Evolutionary conservation across 805 yeast species (phyloP).

Genomic region (Metschnikowia sp.): DNA sequence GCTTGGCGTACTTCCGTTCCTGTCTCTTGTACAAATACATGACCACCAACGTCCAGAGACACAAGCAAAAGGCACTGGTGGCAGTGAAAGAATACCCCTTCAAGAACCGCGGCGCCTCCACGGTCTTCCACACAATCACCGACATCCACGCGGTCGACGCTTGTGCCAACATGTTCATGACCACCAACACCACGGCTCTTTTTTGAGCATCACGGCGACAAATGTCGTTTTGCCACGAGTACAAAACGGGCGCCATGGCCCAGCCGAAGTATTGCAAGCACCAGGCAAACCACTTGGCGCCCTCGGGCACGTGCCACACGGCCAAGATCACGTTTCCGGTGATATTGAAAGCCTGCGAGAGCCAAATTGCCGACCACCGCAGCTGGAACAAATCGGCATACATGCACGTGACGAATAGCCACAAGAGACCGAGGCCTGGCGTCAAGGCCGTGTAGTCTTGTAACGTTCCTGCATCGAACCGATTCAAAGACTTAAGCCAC

Average conservation of each 20-base stretch:
- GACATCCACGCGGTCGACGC: constrained; percentile 51
- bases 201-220: constrained; percentile 54
- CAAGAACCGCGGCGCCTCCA: constrained; percentile 52
- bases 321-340: constrained; percentile 54
- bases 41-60: constrained; percentile 50
- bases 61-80: constrained; percentile 43
- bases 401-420: constrained; percentile 36
- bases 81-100: constrained; percentile 54
- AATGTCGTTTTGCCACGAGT: constrained; percentile 57
- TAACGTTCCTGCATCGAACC: constrained; percentile 28
- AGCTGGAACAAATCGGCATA: constrained; percentile 34
- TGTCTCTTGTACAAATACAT: constrained; percentile 42
- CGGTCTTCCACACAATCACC: constrained; percentile 52
- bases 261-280: constrained; percentile 58
- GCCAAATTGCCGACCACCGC: constrained; percentile 51
- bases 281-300: constrained; percentile 67
- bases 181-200: constrained; percentile 54
- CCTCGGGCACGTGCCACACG: constrained; percentile 53
- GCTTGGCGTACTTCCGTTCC: constrained; percentile 30
- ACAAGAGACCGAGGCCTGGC: constrained; percentile 41
- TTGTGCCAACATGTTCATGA: constrained; percentile 54
- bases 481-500: constrained; percentile 45
- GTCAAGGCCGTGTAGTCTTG: constrained; percentile 45
- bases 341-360: constrained; percentile 53
- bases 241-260: constrained; percentile 60